phyloP scores from a whole-genome alignment of 805 yeast species.

The Debaryomyces tyrocola region DNA sequence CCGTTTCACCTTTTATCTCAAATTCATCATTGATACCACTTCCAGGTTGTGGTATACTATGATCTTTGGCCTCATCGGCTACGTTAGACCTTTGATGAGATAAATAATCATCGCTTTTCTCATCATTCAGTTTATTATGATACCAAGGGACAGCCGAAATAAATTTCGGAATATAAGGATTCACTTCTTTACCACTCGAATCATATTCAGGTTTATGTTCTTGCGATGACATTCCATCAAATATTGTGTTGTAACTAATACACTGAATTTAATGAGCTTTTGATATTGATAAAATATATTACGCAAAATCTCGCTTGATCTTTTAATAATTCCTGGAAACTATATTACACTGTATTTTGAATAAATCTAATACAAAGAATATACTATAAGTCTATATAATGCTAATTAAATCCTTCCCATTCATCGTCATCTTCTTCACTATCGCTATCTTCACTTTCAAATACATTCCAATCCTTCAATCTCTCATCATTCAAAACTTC shows the following conservation, averaged over 20 bases:
- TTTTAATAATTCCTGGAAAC: background rate
- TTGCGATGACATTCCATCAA: background rate
- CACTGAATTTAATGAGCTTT: background rate
- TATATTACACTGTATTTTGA: background rate
- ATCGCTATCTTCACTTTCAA: conserved; percentile 18
- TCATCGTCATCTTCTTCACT: conserved; percentile 19
- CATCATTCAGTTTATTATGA: conserved; percentile 36
- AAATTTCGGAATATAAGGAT: conserved; percentile 40
- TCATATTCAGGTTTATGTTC: conserved; percentile 1
- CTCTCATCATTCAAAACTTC: conserved; percentile 69
- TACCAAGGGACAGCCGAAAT: conserved; percentile 44
- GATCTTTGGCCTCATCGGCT: conserved; percentile 36
- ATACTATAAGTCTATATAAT: conserved; percentile 5
- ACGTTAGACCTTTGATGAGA: conserved; percentile 48
- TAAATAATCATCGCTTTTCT: conserved; percentile 41
- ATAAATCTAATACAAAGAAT: background rate
- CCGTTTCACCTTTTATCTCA: conserved; percentile 15
- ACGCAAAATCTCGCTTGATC: background rate
- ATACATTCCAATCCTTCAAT: conserved; percentile 63
- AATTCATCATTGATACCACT: conserved; percentile 54
- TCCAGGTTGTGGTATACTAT: conserved; percentile 56
- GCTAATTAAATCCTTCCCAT: conserved; percentile 27
- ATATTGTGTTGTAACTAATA: background rate
- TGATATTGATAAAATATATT: background rate
- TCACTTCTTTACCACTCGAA: conserved; percentile 13